A percentile compares a stretch with the other conserved stretches of the same genome.
phyloP scores from a whole-genome alignment of 2,329 filamentous ascomycete species.

The Macrophomina phaseolina region DNA sequence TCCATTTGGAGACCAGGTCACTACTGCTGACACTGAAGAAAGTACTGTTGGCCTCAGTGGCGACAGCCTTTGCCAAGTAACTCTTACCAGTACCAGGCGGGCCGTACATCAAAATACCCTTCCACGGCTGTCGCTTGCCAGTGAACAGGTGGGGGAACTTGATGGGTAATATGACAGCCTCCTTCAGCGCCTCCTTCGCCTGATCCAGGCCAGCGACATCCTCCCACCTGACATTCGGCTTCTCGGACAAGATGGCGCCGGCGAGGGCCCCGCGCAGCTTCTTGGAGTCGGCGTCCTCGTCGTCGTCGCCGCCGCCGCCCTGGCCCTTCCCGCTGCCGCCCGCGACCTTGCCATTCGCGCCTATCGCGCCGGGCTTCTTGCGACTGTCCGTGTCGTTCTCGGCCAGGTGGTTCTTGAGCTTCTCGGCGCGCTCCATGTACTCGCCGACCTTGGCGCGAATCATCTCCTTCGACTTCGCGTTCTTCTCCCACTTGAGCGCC shows the following conservation, averaged over 20 bases:
- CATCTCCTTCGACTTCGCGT: constrained; percentile 94
- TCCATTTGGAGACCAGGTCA: constrained; percentile 98
- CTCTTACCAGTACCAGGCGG: constrained; percentile 97
- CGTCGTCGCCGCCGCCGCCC: constrained; percentile 67
- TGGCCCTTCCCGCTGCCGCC: constrained; percentile 67
- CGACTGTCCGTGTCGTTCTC: constrained; percentile 70
- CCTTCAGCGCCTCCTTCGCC: constrained; percentile 96
- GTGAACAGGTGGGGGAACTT: constrained; percentile 97
- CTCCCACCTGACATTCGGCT: constrained; percentile 97
- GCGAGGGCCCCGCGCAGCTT: constrained; percentile 90
- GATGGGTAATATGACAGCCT: constrained; percentile 96
- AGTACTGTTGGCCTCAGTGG: constrained; percentile 97
- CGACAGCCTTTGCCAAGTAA: constrained; percentile 95
- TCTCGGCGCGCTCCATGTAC: constrained; percentile 99
- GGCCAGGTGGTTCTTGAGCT: constrained; percentile 88
- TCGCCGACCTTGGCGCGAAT: constrained; percentile 93
- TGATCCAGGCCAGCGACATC: constrained; percentile 93
- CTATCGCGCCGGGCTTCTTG: constrained; percentile 74
- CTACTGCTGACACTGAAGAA: constrained; percentile 99
- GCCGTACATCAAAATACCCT: constrained; percentile 94
- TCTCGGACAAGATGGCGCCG: constrained; percentile 91
- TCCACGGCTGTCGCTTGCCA: constrained; percentile 97
- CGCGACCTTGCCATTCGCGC: constrained; percentile 71
- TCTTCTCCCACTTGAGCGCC: constrained; percentile 99
- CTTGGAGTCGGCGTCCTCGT: constrained; percentile 89